A percentile compares a stretch with the other conserved stretches of the same genome.
phyloP scores from a whole-genome alignment of 345 rosid genomes.

The Psidium guajava region DNA sequence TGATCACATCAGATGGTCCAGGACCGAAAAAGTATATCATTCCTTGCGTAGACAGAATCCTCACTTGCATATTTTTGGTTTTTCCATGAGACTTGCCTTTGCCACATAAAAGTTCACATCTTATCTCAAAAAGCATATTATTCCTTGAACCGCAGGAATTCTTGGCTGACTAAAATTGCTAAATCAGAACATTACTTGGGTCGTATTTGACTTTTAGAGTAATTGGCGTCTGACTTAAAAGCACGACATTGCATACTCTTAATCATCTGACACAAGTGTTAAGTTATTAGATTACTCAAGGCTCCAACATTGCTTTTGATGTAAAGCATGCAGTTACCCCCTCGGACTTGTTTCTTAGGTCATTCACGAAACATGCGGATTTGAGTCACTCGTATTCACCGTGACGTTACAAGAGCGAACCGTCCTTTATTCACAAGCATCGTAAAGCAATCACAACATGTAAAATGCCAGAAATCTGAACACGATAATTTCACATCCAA shows the following conservation, averaged over 20 bases:
- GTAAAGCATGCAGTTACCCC: background rate
- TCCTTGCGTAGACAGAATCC: background rate
- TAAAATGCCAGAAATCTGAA: background rate
- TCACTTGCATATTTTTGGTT: background rate
- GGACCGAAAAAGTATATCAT: background rate
- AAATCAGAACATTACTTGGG: background rate
- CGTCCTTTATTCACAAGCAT: background rate
- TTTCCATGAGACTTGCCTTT: background rate
- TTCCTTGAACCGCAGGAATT: background rate
- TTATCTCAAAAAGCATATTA: background rate
- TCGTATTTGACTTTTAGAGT: background rate
- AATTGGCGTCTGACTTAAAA: background rate
- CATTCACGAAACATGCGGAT: background rate
- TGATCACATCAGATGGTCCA: background rate
- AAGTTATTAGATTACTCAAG: background rate
- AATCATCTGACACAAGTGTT: background rate
- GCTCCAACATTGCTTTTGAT: background rate
- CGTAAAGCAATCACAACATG: background rate
- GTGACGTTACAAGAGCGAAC: background rate
- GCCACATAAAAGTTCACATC: background rate
- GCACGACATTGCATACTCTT: background rate
- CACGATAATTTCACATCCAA: background rate
- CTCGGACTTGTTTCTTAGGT: background rate
- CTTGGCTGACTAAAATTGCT: background rate
- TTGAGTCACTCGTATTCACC: background rate